Conservation (phyloP, 192 early-diverging fungal species). For the Kappamyces sp. region DNA sequence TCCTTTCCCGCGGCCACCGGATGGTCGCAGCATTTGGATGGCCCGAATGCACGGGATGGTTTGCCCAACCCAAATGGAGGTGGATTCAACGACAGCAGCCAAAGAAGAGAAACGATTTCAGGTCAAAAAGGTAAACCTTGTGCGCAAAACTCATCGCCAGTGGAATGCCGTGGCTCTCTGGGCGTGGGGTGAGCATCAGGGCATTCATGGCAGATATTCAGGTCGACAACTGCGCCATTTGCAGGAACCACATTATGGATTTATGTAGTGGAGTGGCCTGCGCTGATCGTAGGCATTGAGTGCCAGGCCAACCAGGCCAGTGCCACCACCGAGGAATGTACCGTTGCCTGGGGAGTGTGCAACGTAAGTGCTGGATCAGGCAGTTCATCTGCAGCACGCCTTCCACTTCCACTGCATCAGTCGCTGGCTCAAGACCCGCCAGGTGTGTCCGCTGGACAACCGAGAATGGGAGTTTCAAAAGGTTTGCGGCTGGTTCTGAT, state of each 20-base stretch:
- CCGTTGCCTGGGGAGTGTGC: constrained; percentile 93
- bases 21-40: too few species aligned
- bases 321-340: constrained; percentile 87
- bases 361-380: constrained; percentile 57
- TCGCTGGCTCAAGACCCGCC: constrained; percentile 93
- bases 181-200: constrained; percentile 77
- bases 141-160: constrained; percentile 32
- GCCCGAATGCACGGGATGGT: too few species aligned
- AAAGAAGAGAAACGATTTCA: constrained; percentile 78
- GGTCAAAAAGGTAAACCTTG: constrained; percentile 74
- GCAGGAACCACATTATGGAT: constrained; percentile 99
- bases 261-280: constrained; percentile 59
- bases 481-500: constrained; percentile 22
- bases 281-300: constrained; percentile 66
- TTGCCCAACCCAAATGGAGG: constrained; percentile 8
- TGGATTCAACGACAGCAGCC: background rate
- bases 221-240: constrained; percentile 97
- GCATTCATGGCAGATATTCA: constrained; percentile 68
- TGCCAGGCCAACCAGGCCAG: constrained; percentile 97
- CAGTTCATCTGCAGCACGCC: constrained; percentile 63
- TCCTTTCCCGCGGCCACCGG: too few species aligned
- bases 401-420: constrained; percentile 99
- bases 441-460: constrained; percentile 97
- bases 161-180: constrained; percentile 99
- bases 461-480: constrained; percentile 98